Conservation (phyloP, 768 basidiomycete species). For the Boletellus ananiceps region DNA sequence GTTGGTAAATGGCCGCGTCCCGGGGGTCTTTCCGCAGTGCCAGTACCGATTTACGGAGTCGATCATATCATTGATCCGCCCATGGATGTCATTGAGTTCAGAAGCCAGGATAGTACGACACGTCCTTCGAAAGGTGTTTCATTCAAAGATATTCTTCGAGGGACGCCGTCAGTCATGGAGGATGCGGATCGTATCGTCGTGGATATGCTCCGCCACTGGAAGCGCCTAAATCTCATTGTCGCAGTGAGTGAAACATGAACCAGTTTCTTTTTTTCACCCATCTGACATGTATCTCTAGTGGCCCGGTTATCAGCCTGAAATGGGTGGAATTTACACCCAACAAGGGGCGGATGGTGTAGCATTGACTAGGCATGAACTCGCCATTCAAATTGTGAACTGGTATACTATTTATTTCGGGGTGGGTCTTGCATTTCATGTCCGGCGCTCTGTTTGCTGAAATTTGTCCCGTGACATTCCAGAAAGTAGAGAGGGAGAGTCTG, state of each 20-base stretch:
- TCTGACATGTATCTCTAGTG: not conserved
- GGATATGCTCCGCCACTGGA: not conserved
- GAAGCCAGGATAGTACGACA: not conserved
- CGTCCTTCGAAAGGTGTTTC: not conserved
- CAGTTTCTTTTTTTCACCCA: not conserved
- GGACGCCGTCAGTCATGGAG: not conserved
- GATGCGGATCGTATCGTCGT: not conserved
- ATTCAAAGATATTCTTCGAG: not conserved
- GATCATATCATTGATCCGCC: not conserved
- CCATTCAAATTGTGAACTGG: not conserved
- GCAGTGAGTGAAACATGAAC: not conserved
- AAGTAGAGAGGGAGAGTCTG: not conserved
- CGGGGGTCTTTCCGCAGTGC: not conserved
- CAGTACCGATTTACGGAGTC: not conserved
- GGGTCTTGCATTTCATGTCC: not conserved
- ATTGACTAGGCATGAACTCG: not conserved
- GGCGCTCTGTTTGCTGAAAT: not conserved
- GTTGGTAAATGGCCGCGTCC: constrained; percentile 2
- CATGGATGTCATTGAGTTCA: constrained; percentile 2
- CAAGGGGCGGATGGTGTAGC: not conserved
- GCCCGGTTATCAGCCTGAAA: not conserved
- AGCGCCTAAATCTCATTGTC: not conserved
- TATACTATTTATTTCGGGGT: not conserved
- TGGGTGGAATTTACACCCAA: not conserved
- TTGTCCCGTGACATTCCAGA: not conserved